Conservation (phyloP, 2,329 filamentous ascomycete genomes). For the Penicillium sp. region DNA sequence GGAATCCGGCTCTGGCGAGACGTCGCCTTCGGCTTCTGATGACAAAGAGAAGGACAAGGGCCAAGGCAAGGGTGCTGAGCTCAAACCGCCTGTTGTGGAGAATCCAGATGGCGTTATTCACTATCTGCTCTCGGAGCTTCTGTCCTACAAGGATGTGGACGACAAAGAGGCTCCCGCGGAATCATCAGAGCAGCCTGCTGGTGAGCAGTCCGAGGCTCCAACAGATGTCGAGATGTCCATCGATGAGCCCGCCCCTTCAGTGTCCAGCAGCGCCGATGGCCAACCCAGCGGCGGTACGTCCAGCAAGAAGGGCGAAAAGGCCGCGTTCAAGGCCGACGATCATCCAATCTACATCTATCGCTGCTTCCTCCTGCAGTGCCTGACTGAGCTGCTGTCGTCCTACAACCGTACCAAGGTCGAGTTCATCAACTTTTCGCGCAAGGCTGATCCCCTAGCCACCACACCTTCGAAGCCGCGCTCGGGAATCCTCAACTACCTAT, state of each 20-base stretch:
- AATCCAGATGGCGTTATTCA: constrained; percentile 93
- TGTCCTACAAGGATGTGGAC: constrained; percentile 88
- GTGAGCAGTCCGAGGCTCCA: constrained; percentile 32
- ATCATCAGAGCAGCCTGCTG: constrained; percentile 23
- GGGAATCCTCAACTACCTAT: constrained; percentile 85
- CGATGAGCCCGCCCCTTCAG: constrained; percentile 34
- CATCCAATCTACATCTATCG: constrained; percentile 96
- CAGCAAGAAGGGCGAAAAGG: constrained; percentile 63
- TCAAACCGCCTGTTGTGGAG: constrained; percentile 79
- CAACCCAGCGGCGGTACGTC: constrained; percentile 18
- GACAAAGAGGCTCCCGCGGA: constrained; percentile 62
- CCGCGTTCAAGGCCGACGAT: constrained; percentile 80
- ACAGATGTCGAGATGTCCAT: constrained; percentile 50
- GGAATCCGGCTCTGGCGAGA: constrained; percentile 28
- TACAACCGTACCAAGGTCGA: constrained; percentile 96
- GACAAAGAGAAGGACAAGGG: constrained; percentile 31
- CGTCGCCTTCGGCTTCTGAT: constrained; percentile 12
- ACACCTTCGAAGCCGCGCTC: constrained; percentile 93
- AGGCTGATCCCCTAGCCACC: constrained; percentile 71
- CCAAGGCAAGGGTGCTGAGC: constrained; percentile 56
- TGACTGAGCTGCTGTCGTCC: constrained; percentile 82
- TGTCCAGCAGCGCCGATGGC: constrained; percentile 27
- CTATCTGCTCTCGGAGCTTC: constrained; percentile 84
- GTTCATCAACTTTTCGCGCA: constrained; percentile 98
- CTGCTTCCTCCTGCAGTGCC: constrained; percentile 87